phyloP scores from a whole-genome alignment of 768 basidiomycete species.

The Chalciporus sphaerocephalus region DNA sequence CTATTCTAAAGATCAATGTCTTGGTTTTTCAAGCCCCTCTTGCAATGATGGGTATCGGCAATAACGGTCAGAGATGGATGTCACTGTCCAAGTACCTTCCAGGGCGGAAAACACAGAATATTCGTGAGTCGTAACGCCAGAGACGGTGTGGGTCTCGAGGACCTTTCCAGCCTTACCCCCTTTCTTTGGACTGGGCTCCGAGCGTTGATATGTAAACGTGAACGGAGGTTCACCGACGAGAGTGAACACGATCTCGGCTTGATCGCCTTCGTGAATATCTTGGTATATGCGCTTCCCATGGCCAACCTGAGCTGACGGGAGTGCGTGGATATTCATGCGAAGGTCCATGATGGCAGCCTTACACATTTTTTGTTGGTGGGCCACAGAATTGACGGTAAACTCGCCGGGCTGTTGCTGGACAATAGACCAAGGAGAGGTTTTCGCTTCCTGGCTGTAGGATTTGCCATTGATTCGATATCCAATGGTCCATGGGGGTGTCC shows the following conservation, averaged over 20 bases:
- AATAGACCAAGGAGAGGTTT: constrained; percentile 80
- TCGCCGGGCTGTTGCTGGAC: constrained; percentile 76
- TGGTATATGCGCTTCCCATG: constrained; percentile 79
- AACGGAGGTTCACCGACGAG: constrained; percentile 92
- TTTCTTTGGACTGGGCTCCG: constrained; percentile 65
- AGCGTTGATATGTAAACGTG: constrained; percentile 90
- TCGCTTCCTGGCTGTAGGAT: constrained; percentile 65
- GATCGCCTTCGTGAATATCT: constrained; percentile 91
- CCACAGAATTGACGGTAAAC: constrained; percentile 83
- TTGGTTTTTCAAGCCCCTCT: constrained; percentile 40
- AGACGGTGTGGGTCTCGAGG: constrained; percentile 89
- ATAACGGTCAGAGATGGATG: constrained; percentile 83
- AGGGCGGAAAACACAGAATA: constrained; percentile 91
- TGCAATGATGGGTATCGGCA: constrained; percentile 83
- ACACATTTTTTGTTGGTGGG: constrained; percentile 91
- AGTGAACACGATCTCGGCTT: constrained; percentile 90
- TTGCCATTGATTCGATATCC: constrained; percentile 81
- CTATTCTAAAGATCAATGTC: constrained; percentile 13
- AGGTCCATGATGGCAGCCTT: constrained; percentile 77
- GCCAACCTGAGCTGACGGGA: constrained; percentile 86
- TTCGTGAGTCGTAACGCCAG: constrained; percentile 63
- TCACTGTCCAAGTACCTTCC: constrained; percentile 92
- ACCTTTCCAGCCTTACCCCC: constrained; percentile 70
- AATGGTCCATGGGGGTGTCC: constrained; percentile 89
- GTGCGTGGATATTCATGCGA: constrained; percentile 65